Percentiles rank a stretch among this genome's conserved stretches.
Evolutionary conservation across 495 filamentous ascomycete species (phyloP).

Genomic region (Penicillium lagena): DNA sequence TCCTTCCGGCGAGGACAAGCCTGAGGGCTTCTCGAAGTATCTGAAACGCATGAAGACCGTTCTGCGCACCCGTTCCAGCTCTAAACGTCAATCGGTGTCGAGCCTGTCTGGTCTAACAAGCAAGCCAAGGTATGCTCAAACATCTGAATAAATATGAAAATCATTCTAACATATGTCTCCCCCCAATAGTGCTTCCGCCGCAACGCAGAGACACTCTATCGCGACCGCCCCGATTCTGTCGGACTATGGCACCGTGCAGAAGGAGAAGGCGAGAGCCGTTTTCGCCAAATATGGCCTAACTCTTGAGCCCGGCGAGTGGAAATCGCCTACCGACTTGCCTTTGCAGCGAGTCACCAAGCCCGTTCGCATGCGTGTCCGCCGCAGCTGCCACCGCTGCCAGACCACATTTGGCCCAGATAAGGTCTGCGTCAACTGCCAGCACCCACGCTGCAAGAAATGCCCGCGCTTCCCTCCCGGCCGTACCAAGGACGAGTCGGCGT

Average conservation of each 20-base stretch:
- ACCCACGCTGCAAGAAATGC: slow-evolving; percentile 73
- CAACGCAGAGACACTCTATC: not conserved
- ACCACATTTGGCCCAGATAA: slow-evolving; percentile 65
- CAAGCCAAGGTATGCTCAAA: slow-evolving; percentile 22
- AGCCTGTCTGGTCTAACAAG: slow-evolving; percentile 3
- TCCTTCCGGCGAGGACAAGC: slow-evolving; percentile 39
- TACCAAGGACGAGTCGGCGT: not conserved
- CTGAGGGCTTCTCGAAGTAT: slow-evolving; percentile 56
- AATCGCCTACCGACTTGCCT: slow-evolving; percentile 46
- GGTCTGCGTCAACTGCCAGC: slow-evolving; percentile 65
- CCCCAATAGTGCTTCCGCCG: not conserved
- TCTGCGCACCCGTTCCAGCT: slow-evolving; percentile 44
- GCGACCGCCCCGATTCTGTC: slow-evolving; percentile 19
- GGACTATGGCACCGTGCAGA: slow-evolving; percentile 40
- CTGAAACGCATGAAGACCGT: slow-evolving; percentile 59
- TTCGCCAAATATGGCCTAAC: slow-evolving; percentile 71
- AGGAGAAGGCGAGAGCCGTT: slow-evolving; percentile 63
- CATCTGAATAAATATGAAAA: too few species aligned
- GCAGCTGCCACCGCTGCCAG: slow-evolving; percentile 72
- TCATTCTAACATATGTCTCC: not conserved
- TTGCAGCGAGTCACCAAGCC: slow-evolving; percentile 76
- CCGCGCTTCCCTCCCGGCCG: slow-evolving; percentile 55
- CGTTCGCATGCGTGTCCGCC: slow-evolving; percentile 86
- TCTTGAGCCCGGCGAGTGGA: slow-evolving; percentile 65
- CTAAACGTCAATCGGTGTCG: slow-evolving; percentile 31